Evolutionary conservation across 73 alveolate species (phyloP).

Genomic region (Uronychia setigera): DNA sequence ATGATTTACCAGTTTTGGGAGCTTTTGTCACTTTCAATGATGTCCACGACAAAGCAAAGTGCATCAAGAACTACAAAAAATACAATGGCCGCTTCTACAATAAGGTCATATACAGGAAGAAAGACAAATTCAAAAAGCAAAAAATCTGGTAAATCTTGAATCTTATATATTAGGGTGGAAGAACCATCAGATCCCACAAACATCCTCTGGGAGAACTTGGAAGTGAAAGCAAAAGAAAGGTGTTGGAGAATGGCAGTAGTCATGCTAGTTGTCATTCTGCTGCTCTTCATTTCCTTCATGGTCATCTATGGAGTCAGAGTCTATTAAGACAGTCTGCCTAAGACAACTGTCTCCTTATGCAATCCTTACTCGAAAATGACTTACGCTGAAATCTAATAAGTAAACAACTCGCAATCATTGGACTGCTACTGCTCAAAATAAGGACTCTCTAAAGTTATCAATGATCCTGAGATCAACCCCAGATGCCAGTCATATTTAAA

Average conservation of each 20-base stretch:
- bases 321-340: constrained; percentile 5
- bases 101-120: neutral
- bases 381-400: neutral
- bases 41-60: constrained; percentile 2
- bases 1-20: constrained; percentile 23
- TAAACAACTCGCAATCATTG: neutral
- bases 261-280: neutral
- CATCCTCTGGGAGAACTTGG: constrained; percentile 16
- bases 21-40: constrained; percentile 24
- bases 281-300: constrained; percentile 2
- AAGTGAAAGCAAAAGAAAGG: neutral
- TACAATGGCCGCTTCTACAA: constrained; percentile 1
- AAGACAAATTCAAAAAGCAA: neutral
- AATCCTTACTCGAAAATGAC: neutral
- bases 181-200: constrained; percentile 5
- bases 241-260: neutral
- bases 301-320: constrained; percentile 12
- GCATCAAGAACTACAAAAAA: neutral
- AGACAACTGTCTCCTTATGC: neutral
- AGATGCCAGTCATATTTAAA: constrained; percentile 2
- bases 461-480: neutral
- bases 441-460: neutral
- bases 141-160: neutral
- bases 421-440: constrained; percentile 19
- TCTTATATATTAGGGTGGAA: neutral